These are phyloP conservation scores for Xylaria sp. DNA, from an alignment of 2,329 filamentous ascomycete species.

Conservation along the genomic window DNA sequence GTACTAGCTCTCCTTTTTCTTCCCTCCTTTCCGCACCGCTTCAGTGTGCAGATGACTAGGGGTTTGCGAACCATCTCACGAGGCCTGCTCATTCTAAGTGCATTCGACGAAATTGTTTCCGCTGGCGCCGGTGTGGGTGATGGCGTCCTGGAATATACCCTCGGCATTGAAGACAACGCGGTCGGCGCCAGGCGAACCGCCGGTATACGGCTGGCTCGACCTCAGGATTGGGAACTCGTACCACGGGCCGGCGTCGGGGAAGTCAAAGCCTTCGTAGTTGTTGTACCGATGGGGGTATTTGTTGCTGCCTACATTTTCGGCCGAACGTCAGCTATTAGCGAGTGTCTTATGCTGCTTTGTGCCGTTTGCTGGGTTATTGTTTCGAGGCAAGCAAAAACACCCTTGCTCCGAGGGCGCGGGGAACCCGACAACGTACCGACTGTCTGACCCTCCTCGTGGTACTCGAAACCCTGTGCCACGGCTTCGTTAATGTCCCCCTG, in stretches of 20 bases:
- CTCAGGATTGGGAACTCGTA: conserved; percentile 53
- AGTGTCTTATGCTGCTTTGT: not conserved
- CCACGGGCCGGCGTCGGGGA: conserved; percentile 47
- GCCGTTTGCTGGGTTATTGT: not conserved
- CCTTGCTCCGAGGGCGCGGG: no score
- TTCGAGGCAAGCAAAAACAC: no score
- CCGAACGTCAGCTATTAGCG: no score
- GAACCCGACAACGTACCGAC: conserved; percentile 13
- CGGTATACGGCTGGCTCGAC: conserved; percentile 44
- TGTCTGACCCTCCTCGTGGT: conserved; percentile 29
- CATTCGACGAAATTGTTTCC: conserved; percentile 68
- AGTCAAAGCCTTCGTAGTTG: conserved; percentile 50
- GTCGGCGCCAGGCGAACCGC: conserved; percentile 44
- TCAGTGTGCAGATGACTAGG: not conserved
- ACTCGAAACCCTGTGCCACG: conserved; percentile 43
- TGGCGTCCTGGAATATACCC: conserved; percentile 57
- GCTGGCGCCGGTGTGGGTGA: conserved; percentile 66
- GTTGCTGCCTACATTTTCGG: conserved; percentile 33
- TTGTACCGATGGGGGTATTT: conserved; percentile 52
- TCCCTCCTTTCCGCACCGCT: no score
- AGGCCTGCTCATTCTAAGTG: not conserved
- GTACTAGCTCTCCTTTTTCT: no score
- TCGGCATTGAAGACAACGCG: conserved; percentile 25
- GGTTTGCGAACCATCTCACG: not conserved
- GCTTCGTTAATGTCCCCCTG: conserved; percentile 43